Conservation (phyloP, 2,329 filamentous ascomycete genomes). For the Sporothrix humicola region DNA sequence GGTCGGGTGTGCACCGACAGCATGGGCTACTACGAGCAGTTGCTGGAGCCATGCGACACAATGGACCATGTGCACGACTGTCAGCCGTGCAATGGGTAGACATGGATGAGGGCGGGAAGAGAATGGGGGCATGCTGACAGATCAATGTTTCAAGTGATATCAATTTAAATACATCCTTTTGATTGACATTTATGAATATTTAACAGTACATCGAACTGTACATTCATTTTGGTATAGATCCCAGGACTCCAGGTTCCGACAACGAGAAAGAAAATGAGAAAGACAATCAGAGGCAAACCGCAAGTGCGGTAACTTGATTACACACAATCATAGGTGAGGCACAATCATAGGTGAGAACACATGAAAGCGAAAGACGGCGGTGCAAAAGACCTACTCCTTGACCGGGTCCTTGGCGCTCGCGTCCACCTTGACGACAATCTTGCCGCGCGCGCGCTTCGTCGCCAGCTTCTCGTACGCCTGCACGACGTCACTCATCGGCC, state of each 20-base stretch:
- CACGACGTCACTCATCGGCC: slow-evolving; percentile 41
- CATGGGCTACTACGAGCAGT: slow-evolving; percentile 31
- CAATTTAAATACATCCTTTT: too few relatives aligned
- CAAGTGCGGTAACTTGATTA: too few relatives aligned
- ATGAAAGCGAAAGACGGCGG: neutral
- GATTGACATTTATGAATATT: too few relatives aligned
- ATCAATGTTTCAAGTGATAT: too few relatives aligned
- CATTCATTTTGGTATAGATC: too few relatives aligned
- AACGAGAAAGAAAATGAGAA: neutral
- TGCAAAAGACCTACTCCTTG: neutral
- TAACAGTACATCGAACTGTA: too few relatives aligned
- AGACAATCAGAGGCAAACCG: neutral
- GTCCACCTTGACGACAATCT: slow-evolving; percentile 43
- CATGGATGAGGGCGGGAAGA: neutral
- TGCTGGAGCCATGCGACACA: slow-evolving; percentile 32
- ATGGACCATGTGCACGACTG: slow-evolving; percentile 31
- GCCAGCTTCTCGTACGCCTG: slow-evolving; percentile 45
- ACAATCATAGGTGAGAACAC: neutral
- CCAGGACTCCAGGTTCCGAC: neutral
- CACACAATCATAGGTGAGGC: neutral
- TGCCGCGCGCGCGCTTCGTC: slow-evolving; percentile 44
- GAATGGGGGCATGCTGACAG: too few relatives aligned
- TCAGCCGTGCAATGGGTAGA: slow-evolving; percentile 24
- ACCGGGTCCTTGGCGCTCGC: neutral
- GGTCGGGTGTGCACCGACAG: slow-evolving; percentile 32